These are phyloP conservation scores for Bryoglossum gracile DNA, from an alignment of 495 filamentous ascomycete species.

Conservation along the genomic window DNA sequence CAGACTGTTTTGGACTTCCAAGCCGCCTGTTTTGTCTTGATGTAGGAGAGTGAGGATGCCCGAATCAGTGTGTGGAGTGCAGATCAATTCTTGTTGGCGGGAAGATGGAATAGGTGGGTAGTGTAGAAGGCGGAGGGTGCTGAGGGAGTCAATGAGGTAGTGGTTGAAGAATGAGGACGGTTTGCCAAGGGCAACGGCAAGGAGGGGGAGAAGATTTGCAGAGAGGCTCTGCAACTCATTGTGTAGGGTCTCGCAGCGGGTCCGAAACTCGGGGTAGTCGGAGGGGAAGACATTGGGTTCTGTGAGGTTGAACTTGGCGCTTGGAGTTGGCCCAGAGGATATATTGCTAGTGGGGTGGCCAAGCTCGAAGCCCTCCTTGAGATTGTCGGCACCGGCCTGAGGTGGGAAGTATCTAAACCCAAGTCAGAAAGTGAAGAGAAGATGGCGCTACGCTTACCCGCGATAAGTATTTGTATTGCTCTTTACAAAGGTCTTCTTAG, in stretches of 20 bases:
- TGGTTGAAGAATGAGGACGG: conserved; percentile 31
- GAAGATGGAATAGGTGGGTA: conserved; percentile 42
- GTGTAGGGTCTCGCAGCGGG: conserved; percentile 33
- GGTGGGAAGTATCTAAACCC: conserved; percentile 35
- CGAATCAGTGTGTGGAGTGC: conserved; percentile 39
- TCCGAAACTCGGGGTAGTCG: conserved; percentile 15
- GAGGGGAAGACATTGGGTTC: conserved; percentile 37
- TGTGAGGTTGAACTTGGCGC: conserved; percentile 31
- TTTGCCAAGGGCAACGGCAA: conserved; percentile 36
- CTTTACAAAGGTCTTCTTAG: conserved; percentile 34
- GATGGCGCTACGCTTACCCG: conserved; percentile 20
- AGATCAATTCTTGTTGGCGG: conserved; percentile 33
- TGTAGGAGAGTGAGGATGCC: conserved; percentile 37
- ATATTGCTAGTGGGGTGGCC: conserved; percentile 19
- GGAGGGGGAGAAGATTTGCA: conserved; percentile 33
- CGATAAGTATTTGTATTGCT: conserved; percentile 38
- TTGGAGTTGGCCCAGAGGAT: background rate
- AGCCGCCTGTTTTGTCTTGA: conserved; percentile 34
- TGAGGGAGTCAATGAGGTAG: conserved; percentile 34
- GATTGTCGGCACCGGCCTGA: conserved; percentile 33
- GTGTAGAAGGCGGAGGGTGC: conserved; percentile 50
- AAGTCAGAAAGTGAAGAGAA: background rate
- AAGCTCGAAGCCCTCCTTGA: conserved; percentile 44
- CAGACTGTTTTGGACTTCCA: conserved; percentile 42
- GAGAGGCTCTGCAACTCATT: conserved; percentile 36